Conservation (phyloP, 257 asterid species). For the Mitragyna speciosa region DNA sequence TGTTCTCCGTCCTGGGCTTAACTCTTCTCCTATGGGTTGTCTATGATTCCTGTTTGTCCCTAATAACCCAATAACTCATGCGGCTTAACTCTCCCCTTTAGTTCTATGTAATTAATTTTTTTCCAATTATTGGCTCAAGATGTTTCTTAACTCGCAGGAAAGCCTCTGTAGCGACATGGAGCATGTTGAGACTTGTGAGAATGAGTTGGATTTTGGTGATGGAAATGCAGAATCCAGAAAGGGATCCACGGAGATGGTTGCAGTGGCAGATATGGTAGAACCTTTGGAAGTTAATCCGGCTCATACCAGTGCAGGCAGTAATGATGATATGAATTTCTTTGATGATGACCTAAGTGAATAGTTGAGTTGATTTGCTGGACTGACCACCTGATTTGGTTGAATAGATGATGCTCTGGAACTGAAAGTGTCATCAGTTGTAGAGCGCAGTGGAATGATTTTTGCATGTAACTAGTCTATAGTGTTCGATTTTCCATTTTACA, state of each 20-base stretch:
- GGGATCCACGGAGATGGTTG: slow-evolving; percentile 51
- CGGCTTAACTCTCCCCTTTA: too few species aligned
- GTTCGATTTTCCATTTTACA: not conserved
- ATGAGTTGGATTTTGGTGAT: slow-evolving; percentile 59
- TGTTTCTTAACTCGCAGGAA: slow-evolving; percentile 47
- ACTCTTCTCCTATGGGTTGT: not conserved
- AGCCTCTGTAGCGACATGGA: slow-evolving; percentile 61
- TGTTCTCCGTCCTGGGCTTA: not conserved
- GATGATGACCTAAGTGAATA: slow-evolving; percentile 64
- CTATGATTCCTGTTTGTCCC: not conserved
- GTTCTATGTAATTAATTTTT: too few species aligned
- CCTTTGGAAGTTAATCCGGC: slow-evolving; percentile 47
- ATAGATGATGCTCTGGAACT: too few species aligned
- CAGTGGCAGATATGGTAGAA: slow-evolving; percentile 48
- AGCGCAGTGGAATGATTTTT: slow-evolving; percentile 4
- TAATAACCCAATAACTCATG: not conserved
- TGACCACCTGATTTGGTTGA: not conserved
- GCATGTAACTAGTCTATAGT: too few species aligned
- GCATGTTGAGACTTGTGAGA: slow-evolving; percentile 60
- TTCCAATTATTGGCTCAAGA: not conserved
- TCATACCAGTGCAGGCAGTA: slow-evolving; percentile 43
- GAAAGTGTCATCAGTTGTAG: not conserved
- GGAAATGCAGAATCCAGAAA: slow-evolving; percentile 50
- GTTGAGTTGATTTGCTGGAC: not conserved
- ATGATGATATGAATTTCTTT: slow-evolving; percentile 52